Conservation (phyloP, 768 basidiomycete genomes). For the Amanita jacksonii region DNA sequence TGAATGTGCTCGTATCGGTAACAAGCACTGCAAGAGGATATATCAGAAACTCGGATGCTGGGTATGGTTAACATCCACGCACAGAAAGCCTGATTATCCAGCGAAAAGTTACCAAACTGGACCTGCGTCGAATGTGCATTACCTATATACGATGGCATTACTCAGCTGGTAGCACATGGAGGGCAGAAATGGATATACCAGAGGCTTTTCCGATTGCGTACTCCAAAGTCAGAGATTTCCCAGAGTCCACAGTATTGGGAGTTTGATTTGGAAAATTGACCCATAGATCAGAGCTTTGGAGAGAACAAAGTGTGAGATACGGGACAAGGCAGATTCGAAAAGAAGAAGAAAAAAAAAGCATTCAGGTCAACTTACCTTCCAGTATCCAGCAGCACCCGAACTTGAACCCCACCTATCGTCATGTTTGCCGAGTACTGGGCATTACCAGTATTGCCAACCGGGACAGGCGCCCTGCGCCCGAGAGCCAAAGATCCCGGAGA, state of each 20-base stretch:
- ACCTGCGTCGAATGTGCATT: slow-evolving; percentile 44
- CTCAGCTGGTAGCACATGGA: slow-evolving; percentile 4
- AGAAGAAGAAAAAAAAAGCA: too few species aligned
- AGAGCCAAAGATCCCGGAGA: slow-evolving; percentile 16
- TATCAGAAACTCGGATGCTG: slow-evolving; percentile 2
- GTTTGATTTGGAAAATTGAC: slow-evolving; percentile 40
- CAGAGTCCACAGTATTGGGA: slow-evolving; percentile 44
- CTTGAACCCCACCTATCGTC: slow-evolving; percentile 47
- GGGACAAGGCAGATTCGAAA: slow-evolving; percentile 4
- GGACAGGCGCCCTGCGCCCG: slow-evolving; percentile 26
- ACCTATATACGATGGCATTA: slow-evolving; percentile 26
- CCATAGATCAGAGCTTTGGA: slow-evolving; percentile 74
- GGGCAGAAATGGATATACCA: slow-evolving; percentile 29
- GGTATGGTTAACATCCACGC: slow-evolving; percentile 17
- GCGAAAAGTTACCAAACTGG: slow-evolving; percentile 44
- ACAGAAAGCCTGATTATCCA: slow-evolving; percentile 63
- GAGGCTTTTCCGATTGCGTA: slow-evolving; percentile 64
- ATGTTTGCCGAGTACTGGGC: slow-evolving; percentile 66
- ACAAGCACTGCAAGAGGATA: slow-evolving; percentile 44
- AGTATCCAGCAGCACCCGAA: slow-evolving; percentile 64
- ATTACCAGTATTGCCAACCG: slow-evolving; percentile 59
- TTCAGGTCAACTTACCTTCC: slow-evolving; percentile 62
- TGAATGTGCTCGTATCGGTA: slow-evolving; percentile 51
- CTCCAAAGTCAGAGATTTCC: slow-evolving; percentile 42
- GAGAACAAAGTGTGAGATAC: slow-evolving; percentile 2